Base-by-base conservation (phyloP, 176 grass and related monocot species). In the Elaeis guineensis region DNA sequence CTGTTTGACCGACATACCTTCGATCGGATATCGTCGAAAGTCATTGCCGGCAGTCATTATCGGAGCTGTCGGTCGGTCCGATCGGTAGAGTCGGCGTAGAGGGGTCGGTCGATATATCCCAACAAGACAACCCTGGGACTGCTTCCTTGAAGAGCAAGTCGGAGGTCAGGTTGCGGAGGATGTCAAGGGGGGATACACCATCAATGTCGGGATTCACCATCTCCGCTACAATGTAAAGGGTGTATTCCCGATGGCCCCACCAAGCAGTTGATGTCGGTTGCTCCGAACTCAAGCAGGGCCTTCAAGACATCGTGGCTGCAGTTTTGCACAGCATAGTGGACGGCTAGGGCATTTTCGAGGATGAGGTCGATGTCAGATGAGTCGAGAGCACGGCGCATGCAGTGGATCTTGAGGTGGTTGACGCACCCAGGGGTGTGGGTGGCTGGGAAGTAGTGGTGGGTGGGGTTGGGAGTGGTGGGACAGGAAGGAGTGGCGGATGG, bases 341-440 rank as follows among this genome's bases (percentile, higher is more conserved):
- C 82, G 28, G 92, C 92, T 0, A 97, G 81, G 22, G 87, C 81
- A 57, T 91, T 84, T 65, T 97, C 92, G 73, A 97, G 88, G 44
- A 97, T 87, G 57, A 97, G 81, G 78, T 97, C 93, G 64, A 97
- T 86, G 84, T 97, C 93, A 16, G 93, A 89, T 0, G 87, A 86
- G 66, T 97, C 93, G 73, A 97, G 86, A 21, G 81, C 93, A 70
- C 76, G 78, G 21, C 76, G 62, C 58, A 77, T 73, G 20, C 93
- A 57, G 19, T 23, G 75, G 84, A 97, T 90, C 81, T 91, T 89
- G 76, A 91, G 82, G 17, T 77, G 83, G 51, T 91, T 76, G 1
- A 62, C 58, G 18, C 50, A 3, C 2, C 49, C 32, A 9, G 21
- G n/a, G 49, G 28, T 19, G 19, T 26, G 19, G 5, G 4, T 2